phyloP scores from a whole-genome alignment of 2,329 filamentous ascomycete genomes.

The Talaromyces marneffei region DNA sequence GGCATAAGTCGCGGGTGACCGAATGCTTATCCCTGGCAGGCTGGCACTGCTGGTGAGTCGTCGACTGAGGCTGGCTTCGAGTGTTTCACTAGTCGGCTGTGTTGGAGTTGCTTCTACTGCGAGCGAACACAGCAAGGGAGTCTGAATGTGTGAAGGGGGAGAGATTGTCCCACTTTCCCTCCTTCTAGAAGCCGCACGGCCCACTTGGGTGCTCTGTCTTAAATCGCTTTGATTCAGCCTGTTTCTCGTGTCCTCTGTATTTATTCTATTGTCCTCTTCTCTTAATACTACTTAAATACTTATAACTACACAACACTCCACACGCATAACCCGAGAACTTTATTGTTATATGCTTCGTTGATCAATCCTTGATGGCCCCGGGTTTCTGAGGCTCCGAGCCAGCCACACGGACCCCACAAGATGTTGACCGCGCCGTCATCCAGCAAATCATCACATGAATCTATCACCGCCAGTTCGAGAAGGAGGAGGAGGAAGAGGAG shows the following conservation, averaged over 20 bases:
- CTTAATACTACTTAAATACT: neutral
- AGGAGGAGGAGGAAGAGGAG: neutral
- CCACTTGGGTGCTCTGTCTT: neutral
- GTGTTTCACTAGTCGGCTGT: neutral
- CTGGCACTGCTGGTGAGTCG: neutral
- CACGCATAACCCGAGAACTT: neutral
- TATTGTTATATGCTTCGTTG: neutral
- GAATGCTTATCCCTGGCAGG: neutral
- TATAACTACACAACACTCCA: too few species aligned
- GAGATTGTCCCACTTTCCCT: neutral
- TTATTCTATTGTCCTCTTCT: neutral
- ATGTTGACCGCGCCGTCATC: slow-evolving; percentile 1
- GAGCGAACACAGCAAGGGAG: too few species aligned
- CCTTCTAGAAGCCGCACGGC: slow-evolving; percentile 3
- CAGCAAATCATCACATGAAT: slow-evolving; percentile 3
- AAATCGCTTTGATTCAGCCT: neutral
- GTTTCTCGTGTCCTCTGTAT: neutral
- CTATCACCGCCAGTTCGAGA: neutral
- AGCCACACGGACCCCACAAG: slow-evolving; percentile 7
- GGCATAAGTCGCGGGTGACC: neutral
- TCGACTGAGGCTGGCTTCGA: neutral
- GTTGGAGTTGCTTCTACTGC: neutral
- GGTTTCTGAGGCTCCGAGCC: neutral
- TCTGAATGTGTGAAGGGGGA: neutral
- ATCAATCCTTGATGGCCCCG: neutral